phyloP scores from a whole-genome alignment of 176 grass and related monocot genomes.

The Aegilops bicornis region DNA sequence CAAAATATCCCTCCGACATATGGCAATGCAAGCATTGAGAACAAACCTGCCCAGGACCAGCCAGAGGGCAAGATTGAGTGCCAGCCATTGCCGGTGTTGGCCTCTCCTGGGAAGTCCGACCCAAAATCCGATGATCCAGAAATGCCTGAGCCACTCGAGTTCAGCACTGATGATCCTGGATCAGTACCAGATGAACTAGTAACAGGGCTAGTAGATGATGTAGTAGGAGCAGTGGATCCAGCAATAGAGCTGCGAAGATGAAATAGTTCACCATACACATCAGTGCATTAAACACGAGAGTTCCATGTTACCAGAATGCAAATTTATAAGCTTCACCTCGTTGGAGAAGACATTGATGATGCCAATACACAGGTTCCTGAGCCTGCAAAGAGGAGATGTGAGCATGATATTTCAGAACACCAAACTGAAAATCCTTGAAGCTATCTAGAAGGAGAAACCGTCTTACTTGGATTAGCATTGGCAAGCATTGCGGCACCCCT shows the following conservation, averaged over 20 bases:
- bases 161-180: conserved; percentile 61
- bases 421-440: not conserved
- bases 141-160: conserved; percentile 31
- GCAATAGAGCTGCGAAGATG: conserved; percentile 40
- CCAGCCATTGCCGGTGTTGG: not conserved
- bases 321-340: conserved; percentile 38
- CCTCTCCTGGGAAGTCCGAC: conserved; percentile 31
- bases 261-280: conserved; percentile 15
- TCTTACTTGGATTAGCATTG: conserved; percentile 77
- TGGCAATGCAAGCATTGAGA: conserved; percentile 27
- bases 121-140: conserved; percentile 38
- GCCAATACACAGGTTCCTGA: conserved; percentile 51
- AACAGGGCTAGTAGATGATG: conserved; percentile 24
- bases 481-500: conserved; percentile 58
- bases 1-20: conserved; percentile 27
- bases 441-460: not conserved
- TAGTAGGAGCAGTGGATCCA: conserved; percentile 28
- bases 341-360: conserved; percentile 28
- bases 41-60: conserved; percentile 25
- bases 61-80: not conserved
- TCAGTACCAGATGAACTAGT: conserved; percentile 35
- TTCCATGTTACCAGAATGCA: conserved; percentile 3
- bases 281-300: not conserved
- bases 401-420: conserved; percentile 6
- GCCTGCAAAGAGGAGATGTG: conserved; percentile 42